phyloP scores from a whole-genome alignment of 768 basidiomycete genomes.

The Lactarius trivialis region DNA sequence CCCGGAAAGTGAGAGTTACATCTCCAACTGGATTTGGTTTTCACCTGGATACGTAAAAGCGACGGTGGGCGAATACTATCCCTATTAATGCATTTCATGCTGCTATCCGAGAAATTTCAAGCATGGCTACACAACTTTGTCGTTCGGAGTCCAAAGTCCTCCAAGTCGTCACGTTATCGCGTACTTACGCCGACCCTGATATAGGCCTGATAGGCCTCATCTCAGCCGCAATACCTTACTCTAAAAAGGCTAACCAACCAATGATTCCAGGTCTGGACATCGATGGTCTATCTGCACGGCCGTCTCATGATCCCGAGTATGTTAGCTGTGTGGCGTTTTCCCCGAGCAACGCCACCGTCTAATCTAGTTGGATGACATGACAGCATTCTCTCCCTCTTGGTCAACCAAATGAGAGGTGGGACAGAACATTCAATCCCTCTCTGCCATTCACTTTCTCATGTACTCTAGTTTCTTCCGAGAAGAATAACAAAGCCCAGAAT shows the following conservation, averaged over 20 bases:
- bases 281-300: not conserved
- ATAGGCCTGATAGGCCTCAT: too few relatives aligned
- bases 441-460: not conserved
- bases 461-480: constrained; percentile 1
- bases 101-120: too few relatives aligned
- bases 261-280: not conserved
- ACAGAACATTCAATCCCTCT: not conserved
- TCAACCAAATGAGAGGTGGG: constrained; percentile 12
- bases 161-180: not conserved
- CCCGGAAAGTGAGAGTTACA: too few relatives aligned
- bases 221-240: not conserved
- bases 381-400: constrained; percentile 7
- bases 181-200: too few relatives aligned
- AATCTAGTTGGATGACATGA: not conserved
- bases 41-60: not conserved
- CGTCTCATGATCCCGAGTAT: constrained; percentile 4
- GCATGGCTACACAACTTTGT: too few relatives aligned
- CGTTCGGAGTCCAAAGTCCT: too few relatives aligned
- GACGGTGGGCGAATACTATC: too few relatives aligned
- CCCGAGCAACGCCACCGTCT: not conserved
- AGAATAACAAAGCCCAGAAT: constrained; percentile 1
- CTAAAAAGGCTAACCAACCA: not conserved
- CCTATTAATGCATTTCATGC: too few relatives aligned
- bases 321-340: not conserved
- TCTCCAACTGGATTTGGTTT: not conserved